Conservation (phyloP, 139 green algal genomes). For the Closterium sp. region DNA sequence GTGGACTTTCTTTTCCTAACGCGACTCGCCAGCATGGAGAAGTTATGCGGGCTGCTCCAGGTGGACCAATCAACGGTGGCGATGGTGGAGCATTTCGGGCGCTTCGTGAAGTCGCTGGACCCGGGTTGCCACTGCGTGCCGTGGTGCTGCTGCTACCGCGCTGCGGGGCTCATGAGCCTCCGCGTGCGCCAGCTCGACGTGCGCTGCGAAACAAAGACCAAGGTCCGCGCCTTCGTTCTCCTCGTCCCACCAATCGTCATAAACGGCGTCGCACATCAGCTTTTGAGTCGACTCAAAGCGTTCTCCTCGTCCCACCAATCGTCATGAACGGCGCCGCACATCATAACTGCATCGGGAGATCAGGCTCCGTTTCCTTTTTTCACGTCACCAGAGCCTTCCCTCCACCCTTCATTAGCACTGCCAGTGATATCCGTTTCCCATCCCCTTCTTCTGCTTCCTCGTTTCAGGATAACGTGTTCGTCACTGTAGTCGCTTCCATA, state of each 20-base stretch:
- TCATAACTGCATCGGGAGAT: too few relatives aligned
- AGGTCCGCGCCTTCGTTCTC: too few relatives aligned
- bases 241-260: too few relatives aligned
- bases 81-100: constrained; percentile 30
- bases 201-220: constrained; percentile 75
- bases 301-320: too few relatives aligned
- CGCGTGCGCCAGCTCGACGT: constrained; percentile 74
- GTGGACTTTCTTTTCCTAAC: too few relatives aligned
- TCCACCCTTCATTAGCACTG: too few relatives aligned
- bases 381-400: too few relatives aligned
- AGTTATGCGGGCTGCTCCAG: neutral
- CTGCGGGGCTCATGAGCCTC: constrained; percentile 31
- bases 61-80: constrained; percentile 42
- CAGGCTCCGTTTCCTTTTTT: too few relatives aligned
- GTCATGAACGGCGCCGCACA: too few relatives aligned
- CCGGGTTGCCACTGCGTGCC: constrained; percentile 10
- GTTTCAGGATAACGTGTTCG: constrained; percentile 48
- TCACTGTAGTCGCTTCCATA: constrained; percentile 33
- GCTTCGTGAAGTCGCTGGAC: constrained; percentile 11
- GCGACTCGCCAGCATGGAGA: neutral
- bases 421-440: neutral
- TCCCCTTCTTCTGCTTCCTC: neutral
- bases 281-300: too few relatives aligned
- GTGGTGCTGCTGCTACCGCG: too few relatives aligned
- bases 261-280: too few relatives aligned